Percentiles rank a stretch among this genome's conserved stretches.
phyloP scores from a whole-genome alignment of 306 rosid genomes.

The Heteromeles arbutifolia region DNA sequence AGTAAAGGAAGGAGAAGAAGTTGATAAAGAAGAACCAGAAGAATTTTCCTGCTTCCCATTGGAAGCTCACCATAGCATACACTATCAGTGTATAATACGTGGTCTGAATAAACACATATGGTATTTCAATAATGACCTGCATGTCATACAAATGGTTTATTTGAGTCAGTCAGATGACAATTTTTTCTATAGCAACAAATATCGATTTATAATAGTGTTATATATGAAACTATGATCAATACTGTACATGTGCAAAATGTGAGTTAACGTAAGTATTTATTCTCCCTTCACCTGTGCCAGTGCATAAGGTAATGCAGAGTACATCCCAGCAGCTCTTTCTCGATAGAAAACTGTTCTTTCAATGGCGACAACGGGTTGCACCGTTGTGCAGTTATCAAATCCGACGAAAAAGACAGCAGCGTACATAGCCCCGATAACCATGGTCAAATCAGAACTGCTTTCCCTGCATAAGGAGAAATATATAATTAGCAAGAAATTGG shows the following conservation, averaged over 20 bases:
- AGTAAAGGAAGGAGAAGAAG: constrained; percentile 91
- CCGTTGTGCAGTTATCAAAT: constrained; percentile 75
- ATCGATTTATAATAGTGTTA: background rate
- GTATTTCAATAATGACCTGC: constrained; percentile 77
- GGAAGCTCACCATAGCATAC: constrained; percentile 81
- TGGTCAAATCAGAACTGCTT: constrained; percentile 39
- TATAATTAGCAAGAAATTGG: background rate
- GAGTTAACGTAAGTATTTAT: background rate
- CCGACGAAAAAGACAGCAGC: constrained; percentile 82
- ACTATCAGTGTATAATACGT: constrained; percentile 61
- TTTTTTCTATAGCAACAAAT: background rate
- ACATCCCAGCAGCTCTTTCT: constrained; percentile 98
- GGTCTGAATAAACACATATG: constrained; percentile 70
- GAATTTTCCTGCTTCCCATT: constrained; percentile 78
- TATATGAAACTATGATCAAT: background rate
- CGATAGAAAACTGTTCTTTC: constrained; percentile 89
- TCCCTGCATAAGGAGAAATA: constrained; percentile 31
- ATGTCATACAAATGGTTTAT: background rate
- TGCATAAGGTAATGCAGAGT: constrained; percentile 90
- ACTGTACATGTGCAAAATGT: background rate
- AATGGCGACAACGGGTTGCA: constrained; percentile 78
- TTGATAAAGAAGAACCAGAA: constrained; percentile 84
- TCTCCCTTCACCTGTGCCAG: constrained; percentile 56
- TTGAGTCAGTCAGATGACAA: background rate
- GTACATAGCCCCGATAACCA: constrained; percentile 86